Conservation (phyloP, 805 yeast genomes). For the Tetrapisispora phaffii region DNA sequence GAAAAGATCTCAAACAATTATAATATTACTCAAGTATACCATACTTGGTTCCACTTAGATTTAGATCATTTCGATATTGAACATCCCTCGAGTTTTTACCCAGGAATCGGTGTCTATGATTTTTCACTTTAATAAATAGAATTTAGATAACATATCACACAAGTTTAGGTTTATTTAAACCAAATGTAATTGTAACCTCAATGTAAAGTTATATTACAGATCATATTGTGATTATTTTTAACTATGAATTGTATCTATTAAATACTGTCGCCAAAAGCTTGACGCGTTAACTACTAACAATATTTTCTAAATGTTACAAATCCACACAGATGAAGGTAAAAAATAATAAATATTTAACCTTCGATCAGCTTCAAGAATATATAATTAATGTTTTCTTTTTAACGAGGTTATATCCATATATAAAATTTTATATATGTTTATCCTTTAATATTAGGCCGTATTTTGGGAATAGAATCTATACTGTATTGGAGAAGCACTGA, state of each 20-base stretch:
- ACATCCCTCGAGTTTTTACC: slow-evolving; percentile 38
- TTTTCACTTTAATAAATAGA: background rate
- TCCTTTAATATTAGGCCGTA: background rate
- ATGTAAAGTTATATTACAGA: too few species aligned
- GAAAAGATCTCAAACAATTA: slow-evolving; percentile 11
- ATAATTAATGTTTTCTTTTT: too few species aligned
- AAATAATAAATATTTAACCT: too few species aligned
- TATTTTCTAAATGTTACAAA: background rate
- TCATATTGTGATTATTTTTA: too few species aligned
- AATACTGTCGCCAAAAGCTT: background rate
- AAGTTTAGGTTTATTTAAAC: too few species aligned
- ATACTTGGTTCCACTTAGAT: slow-evolving; percentile 46
- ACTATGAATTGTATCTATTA: too few species aligned
- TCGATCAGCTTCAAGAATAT: too few species aligned
- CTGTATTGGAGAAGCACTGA: background rate
- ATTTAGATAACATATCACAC: too few species aligned
- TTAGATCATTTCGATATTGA: slow-evolving; percentile 61
- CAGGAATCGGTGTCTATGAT: slow-evolving; percentile 54
- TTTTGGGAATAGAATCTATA: background rate
- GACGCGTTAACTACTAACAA: background rate
- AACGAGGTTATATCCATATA: too few species aligned
- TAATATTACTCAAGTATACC: slow-evolving; percentile 25
- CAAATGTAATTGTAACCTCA: too few species aligned
- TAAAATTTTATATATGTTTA: too few species aligned
- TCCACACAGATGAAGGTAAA: background rate